A percentile compares a stretch with the other conserved stretches of the same genome.
Evolutionary conservation across 2,329 filamentous ascomycete genomes (phyloP).

Genomic region (Ramichloridium luteum): DNA sequence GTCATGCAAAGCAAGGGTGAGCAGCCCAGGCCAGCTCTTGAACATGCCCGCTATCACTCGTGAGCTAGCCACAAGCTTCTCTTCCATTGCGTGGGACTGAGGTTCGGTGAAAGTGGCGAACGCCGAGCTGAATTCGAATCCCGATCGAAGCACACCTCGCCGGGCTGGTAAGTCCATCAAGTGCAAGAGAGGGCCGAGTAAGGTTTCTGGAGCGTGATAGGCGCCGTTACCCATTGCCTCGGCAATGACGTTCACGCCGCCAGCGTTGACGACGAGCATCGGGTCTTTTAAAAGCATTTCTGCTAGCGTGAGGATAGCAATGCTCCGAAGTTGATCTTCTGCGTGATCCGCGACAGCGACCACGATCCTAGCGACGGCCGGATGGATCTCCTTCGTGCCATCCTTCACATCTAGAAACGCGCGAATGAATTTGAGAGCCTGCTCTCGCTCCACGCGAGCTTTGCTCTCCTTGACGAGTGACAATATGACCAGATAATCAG

Average conservation of each 20-base stretch:
- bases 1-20: slow-evolving; percentile 78
- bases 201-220: slow-evolving; percentile 83
- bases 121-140: slow-evolving; percentile 71
- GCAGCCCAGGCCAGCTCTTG: slow-evolving; percentile 86
- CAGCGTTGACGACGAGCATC: slow-evolving; percentile 64
- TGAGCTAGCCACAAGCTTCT: slow-evolving; percentile 69
- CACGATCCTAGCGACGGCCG: slow-evolving; percentile 76
- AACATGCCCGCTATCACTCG: slow-evolving; percentile 85
- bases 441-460: slow-evolving; percentile 91
- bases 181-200: slow-evolving; percentile 79
- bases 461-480: slow-evolving; percentile 93
- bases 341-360: slow-evolving; percentile 79
- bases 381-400: slow-evolving; percentile 75
- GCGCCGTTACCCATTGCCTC: slow-evolving; percentile 82
- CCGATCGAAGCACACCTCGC: slow-evolving; percentile 71
- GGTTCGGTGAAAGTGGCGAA: slow-evolving; percentile 92
- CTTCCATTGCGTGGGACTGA: slow-evolving; percentile 43
- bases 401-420: slow-evolving; percentile 93
- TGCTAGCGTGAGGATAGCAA: slow-evolving; percentile 83
- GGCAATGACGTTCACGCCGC: slow-evolving; percentile 76
- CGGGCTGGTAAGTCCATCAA: slow-evolving; percentile 73
- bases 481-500: slow-evolving; percentile 81
- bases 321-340: slow-evolving; percentile 75
- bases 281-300: slow-evolving; percentile 86
- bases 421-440: slow-evolving; percentile 90